These are phyloP conservation scores for Phytophthora sansomeana DNA, from an alignment of 352 stramenopile species.

Conservation along the genomic window DNA sequence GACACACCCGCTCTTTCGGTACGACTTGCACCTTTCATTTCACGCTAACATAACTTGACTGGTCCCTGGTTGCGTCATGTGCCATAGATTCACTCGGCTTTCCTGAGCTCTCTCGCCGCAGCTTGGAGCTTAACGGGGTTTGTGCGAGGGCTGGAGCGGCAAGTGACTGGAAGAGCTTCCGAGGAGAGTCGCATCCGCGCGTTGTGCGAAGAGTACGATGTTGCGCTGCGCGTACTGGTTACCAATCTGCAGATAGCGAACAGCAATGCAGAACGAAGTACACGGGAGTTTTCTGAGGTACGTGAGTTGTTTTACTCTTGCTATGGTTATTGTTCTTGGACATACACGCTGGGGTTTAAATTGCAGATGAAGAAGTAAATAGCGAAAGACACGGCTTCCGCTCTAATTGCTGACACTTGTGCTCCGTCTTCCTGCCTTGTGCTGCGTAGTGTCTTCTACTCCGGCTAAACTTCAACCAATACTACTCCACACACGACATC, in stretches of 20 bases:
- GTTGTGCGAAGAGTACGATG: slow-evolving; percentile 40
- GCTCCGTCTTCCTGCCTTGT: slow-evolving; percentile 24
- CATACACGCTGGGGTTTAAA: slow-evolving; percentile 22
- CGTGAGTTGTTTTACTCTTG: slow-evolving; percentile 14
- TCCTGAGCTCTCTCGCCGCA: slow-evolving; percentile 29
- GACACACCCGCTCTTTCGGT: slow-evolving; percentile 36
- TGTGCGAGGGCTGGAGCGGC: slow-evolving; percentile 37
- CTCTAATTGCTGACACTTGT: slow-evolving; percentile 38
- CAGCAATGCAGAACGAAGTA: slow-evolving; percentile 32
- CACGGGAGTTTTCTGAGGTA: slow-evolving; percentile 59
- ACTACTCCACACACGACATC: slow-evolving; percentile 33
- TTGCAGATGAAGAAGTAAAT: slow-evolving; percentile 25
- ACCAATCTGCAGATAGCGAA: slow-evolving; percentile 34
- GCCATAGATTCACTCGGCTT: slow-evolving; percentile 44
- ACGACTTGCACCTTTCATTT: not conserved
- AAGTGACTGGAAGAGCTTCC: slow-evolving; percentile 24
- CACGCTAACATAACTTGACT: not conserved
- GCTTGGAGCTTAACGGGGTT: slow-evolving; percentile 48
- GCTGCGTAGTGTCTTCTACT: slow-evolving; percentile 59
- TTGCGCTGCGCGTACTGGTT: slow-evolving; percentile 31
- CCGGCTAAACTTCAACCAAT: slow-evolving; percentile 69
- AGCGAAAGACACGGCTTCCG: slow-evolving; percentile 17
- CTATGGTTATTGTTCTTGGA: slow-evolving; percentile 12
- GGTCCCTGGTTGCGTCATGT: not conserved
- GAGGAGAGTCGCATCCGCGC: slow-evolving; percentile 20